A percentile compares a stretch with the other conserved stretches of the same genome.
Evolutionary conservation across 1,139 yeast species (phyloP).

Genomic region (Candida sp.): DNA sequence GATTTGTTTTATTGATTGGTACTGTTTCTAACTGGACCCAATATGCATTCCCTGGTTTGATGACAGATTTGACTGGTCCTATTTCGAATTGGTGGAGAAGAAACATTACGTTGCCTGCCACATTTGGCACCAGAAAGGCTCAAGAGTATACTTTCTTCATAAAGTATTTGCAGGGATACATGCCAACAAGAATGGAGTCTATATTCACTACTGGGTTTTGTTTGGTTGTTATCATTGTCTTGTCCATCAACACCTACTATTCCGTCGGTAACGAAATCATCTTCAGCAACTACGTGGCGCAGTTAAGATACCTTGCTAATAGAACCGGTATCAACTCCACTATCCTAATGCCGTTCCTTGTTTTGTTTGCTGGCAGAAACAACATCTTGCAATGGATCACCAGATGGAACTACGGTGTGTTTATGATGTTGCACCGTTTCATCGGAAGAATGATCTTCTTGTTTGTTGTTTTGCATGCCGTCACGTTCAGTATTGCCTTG

Average conservation of each 20-base stretch:
- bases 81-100: slow-evolving; percentile 27
- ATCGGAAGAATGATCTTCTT: slow-evolving; percentile 45
- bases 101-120: slow-evolving; percentile 30
- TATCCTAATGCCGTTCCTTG: slow-evolving; percentile 47
- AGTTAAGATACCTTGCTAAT: slow-evolving; percentile 41
- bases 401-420: slow-evolving; percentile 56
- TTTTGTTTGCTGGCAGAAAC: slow-evolving; percentile 59
- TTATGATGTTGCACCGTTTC: slow-evolving; percentile 58
- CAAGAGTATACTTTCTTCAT: slow-evolving; percentile 21
- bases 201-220: slow-evolving; percentile 36
- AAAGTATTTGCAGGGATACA: slow-evolving; percentile 22
- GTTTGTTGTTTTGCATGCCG: slow-evolving; percentile 38
- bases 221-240: slow-evolving; percentile 43
- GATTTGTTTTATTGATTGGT: slow-evolving; percentile 40
- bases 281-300: slow-evolving; percentile 16
- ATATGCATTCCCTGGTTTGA: slow-evolving; percentile 24
- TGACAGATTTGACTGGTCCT: slow-evolving; percentile 22
- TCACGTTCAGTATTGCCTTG: slow-evolving; percentile 26
- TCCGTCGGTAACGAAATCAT: slow-evolving; percentile 23
- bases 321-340: slow-evolving; percentile 59
- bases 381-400: slow-evolving; percentile 53
- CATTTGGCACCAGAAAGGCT: slow-evolving; percentile 26
- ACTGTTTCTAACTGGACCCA: slow-evolving; percentile 41
- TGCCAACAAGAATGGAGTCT: slow-evolving; percentile 30
- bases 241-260: slow-evolving; percentile 26